Percentiles rank a stretch among this genome's conserved stretches.
Evolutionary conservation across 2,329 filamentous ascomycete genomes (phyloP).

Genomic region (Epichloe elymi): DNA sequence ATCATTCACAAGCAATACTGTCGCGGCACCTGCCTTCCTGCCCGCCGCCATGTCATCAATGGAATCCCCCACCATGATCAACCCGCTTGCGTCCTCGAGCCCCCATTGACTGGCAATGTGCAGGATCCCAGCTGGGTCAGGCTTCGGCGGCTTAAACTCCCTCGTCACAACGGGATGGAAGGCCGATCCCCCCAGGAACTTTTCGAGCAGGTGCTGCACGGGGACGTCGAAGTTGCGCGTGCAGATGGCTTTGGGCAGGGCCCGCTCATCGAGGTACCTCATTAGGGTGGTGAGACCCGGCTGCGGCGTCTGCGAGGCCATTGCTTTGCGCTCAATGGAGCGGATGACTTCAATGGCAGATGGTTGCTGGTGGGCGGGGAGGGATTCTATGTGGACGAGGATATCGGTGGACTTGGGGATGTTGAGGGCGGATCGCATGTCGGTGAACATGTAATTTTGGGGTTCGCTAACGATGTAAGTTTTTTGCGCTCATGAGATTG

Average conservation of each 20-base stretch:
- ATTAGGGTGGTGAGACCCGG: conserved; percentile 68
- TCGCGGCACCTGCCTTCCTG: conserved; percentile 68
- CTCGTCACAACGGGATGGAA: conserved; percentile 77
- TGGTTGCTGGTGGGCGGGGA: conserved; percentile 47
- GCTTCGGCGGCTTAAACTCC: conserved; percentile 74
- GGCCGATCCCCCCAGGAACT: conserved; percentile 51
- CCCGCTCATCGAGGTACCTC: conserved; percentile 59
- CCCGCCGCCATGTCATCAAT: conserved; percentile 92
- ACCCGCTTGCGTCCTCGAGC: conserved; percentile 32
- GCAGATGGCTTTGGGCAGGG: conserved; percentile 70
- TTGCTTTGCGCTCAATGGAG: conserved; percentile 66
- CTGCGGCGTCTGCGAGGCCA: conserved; percentile 69
- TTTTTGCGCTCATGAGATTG: not conserved
- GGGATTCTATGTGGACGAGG: conserved; percentile 69
- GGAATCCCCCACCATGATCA: conserved; percentile 63
- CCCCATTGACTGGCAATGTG: conserved; percentile 74
- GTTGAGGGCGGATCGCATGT: conserved; percentile 66
- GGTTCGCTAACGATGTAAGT: conserved; percentile 46
- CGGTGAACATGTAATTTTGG: conserved; percentile 87
- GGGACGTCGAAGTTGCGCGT: conserved; percentile 86
- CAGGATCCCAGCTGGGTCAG: conserved; percentile 73
- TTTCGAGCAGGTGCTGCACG: conserved; percentile 59
- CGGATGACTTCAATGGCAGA: conserved; percentile 62
- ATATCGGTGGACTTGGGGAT: conserved; percentile 71
- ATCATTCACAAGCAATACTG: conserved; percentile 78